Base-by-base conservation (phyloP, 345 rosid species). In the Stellera chamaejasme region DNA sequence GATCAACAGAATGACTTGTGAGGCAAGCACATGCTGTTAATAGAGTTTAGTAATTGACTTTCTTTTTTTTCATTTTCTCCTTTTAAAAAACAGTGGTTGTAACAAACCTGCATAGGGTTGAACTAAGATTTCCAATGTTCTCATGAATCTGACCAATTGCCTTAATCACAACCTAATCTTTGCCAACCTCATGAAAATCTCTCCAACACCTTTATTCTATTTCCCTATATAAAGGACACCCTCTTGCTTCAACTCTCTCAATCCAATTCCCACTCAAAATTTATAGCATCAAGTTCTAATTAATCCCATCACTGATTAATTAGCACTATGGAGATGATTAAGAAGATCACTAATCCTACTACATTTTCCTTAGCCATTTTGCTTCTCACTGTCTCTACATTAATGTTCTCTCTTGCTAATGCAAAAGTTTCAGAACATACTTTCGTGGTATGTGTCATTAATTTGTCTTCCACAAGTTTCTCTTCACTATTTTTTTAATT, bases 391-490 rank as follows among this genome's bases (percentile, higher is more conserved):
- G 75, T 74, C 63, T 56, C 78, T 0, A n/a, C 68, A 19, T 19
- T 19, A 36, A 5, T 63, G 43, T 63, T 81, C 48, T 32, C 9
- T 5, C 41, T 65, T 10, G 77, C 73, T 3, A 52, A 56, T 50
- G 81, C 90, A 14, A 77, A 73, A 74, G 62, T 63, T 59, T 85
- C 79, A 65, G 54, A 69, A 51, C 90, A 85, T 64, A 78, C 78
- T n/a, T 88, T 88, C 45, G 72, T 85, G 56, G 96, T 88, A 88
- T 39, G 10, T 49, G 10, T 49, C 9, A 54, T n/a, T n/a, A 11
- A 6, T 51, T 13, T 5, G 10, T 44, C 11, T 10, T 28, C 1
- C 15, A 1, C 4, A 4, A 4, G 5, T 32, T 32, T 8, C 39
- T 32, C 39, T 32, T 32, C 5, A 4, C 5, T 32, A 32, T 32